Evolutionary conservation across 2,329 filamentous ascomycete genomes (phyloP).

Genomic region (Paraconiothyrium sp.): DNA sequence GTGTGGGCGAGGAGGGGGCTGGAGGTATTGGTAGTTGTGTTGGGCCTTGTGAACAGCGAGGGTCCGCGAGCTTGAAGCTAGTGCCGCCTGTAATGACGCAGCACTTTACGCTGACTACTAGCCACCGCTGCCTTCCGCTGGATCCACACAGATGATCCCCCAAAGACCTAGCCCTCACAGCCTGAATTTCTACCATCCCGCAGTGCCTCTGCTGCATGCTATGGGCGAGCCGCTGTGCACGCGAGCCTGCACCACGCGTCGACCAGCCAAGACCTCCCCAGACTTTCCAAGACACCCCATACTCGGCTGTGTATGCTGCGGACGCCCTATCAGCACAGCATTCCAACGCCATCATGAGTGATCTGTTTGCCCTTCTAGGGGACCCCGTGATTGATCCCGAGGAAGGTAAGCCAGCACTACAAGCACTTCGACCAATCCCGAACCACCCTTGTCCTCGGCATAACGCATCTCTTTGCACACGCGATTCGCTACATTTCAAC

Average conservation of each 20-base stretch:
- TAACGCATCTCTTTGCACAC: conserved; percentile 23
- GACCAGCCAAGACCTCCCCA: conserved; percentile 17
- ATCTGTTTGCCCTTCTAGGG: conserved; percentile 56
- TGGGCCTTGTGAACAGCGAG: conserved; percentile 13
- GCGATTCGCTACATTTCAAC: conserved; percentile 36
- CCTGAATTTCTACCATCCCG: background rate
- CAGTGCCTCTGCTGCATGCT: background rate
- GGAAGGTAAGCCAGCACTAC: conserved; percentile 61
- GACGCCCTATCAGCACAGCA: background rate
- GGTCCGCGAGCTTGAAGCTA: conserved; percentile 24
- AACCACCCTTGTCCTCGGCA: conserved; percentile 25
- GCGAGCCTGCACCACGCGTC: background rate
- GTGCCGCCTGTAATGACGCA: conserved; percentile 33
- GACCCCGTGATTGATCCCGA: conserved; percentile 65
- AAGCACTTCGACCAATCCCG: conserved; percentile 22
- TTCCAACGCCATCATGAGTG: conserved; percentile 26
- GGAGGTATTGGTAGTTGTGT: conserved; percentile 7
- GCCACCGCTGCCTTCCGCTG: background rate
- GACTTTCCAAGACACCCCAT: conserved; percentile 13
- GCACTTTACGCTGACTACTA: conserved; percentile 14
- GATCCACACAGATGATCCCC: background rate
- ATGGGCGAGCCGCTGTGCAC: background rate
- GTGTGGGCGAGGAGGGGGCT: conserved; percentile 19
- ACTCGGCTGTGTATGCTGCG: conserved; percentile 5
- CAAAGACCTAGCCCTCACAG: background rate